Base-by-base conservation (phyloP, 2,329 filamentous ascomycete species). In the Verticillium zaregamsianum region DNA sequence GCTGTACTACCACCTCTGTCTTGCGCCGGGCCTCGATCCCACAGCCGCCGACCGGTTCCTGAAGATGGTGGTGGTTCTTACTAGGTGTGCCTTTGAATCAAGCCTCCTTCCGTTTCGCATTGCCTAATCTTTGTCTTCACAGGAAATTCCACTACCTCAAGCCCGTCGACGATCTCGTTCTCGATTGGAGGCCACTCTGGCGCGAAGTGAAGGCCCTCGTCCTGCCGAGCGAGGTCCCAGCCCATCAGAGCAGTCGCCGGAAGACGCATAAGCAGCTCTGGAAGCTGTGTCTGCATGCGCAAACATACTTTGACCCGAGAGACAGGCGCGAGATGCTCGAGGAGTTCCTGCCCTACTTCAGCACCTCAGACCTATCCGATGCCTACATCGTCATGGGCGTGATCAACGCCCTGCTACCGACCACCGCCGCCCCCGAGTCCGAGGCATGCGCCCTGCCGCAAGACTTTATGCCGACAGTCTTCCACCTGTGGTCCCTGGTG, bases 101-200 rank as follows among this genome's bases (percentile, higher is more conserved):
- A 40, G 55, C 64, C 49, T 49, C 20, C 28, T 20, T 57, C 6
- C 33, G 39, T 56, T 61, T 61, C 60, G 23, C 58, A 35, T 63
- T 15, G 61, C 55, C 57, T 59, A 31, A 61, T 63, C 57, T 65
- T 58, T 57, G 62, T 63, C 59, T 59, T 57, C 60, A 39, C 67
- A 95, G 92, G 78, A 93, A 94, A 72, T 97, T 96, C 73, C 94
- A 98, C 77, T 98, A 98, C 75, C 84, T 99, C 37, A 93, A 92
- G 67, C 92, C 94, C 1, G 89, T 90, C 62, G 91, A 93, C 66
- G 96, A 99, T 71, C 82, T 99, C n/a, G 83, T 85, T 14, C 85
- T 99, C 63, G 94, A 99, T 74, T 99, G 95, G 95, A 87, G 87
- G 68, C 94, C 93, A 8, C 80, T 99, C 33, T 99, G 91, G 86